A percentile compares a stretch with the other conserved stretches of the same genome.
Conservation (phyloP, 1,284 basidiomycete genomes). For the Ceratobasidium sp. region DNA sequence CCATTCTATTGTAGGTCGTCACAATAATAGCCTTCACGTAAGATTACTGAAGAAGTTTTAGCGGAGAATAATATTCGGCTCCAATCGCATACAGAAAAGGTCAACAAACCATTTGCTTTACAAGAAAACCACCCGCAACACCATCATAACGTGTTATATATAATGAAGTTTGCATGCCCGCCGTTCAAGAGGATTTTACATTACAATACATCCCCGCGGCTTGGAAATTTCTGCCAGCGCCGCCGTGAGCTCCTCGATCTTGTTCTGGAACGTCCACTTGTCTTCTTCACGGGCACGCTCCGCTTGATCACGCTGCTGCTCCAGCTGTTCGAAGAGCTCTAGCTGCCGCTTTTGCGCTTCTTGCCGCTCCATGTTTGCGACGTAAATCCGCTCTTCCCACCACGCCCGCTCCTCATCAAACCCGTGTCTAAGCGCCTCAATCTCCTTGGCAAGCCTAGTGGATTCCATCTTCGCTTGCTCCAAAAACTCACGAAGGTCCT, state of each 20-base stretch:
- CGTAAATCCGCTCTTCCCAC: neutral
- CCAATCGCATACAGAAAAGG: too few relatives aligned
- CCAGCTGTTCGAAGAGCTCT: neutral
- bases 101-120: too few relatives aligned
- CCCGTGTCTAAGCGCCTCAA: constrained; percentile 1
- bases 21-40: too few relatives aligned
- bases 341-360: neutral
- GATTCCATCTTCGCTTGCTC: neutral
- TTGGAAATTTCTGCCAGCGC: neutral
- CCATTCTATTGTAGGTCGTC: too few relatives aligned
- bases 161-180: too few relatives aligned
- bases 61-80: too few relatives aligned
- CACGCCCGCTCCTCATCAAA: constrained; percentile 8
- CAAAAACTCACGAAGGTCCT: neutral
- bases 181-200: too few relatives aligned
- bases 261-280: neutral
- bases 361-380: neutral
- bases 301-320: neutral
- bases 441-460: neutral
- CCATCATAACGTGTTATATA: too few relatives aligned
- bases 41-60: too few relatives aligned
- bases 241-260: neutral
- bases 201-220: neutral
- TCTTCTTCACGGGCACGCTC: neutral
- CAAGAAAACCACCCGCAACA: too few relatives aligned